Conservation (phyloP, 2,329 filamentous ascomycete genomes). For the Acarospora socialis region DNA sequence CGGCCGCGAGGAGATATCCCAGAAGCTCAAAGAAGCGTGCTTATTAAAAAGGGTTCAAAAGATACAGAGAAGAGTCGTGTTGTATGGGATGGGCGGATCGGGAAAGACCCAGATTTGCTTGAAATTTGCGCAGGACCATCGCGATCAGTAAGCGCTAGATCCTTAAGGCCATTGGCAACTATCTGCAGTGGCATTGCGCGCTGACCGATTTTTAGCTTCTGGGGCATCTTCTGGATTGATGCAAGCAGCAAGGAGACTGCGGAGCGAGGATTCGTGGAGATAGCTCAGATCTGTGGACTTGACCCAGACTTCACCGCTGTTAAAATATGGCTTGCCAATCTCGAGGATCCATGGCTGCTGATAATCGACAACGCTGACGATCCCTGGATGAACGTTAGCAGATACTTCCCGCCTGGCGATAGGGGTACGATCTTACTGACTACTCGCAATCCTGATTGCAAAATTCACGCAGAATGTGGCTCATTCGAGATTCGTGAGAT, state of each 20-base stretch:
- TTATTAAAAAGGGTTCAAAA: background rate
- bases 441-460: slow-evolving; percentile 16
- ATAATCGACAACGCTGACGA: slow-evolving; percentile 17
- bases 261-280: slow-evolving; percentile 16
- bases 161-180: too few relatives aligned
- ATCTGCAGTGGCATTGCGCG: too few relatives aligned
- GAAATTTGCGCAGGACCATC: slow-evolving; percentile 9
- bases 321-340: slow-evolving; percentile 14
- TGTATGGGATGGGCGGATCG: slow-evolving; percentile 5
- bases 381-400: background rate
- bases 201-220: too few relatives aligned
- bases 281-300: slow-evolving; percentile 17
- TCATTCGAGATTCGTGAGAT: slow-evolving; percentile 14
- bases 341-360: slow-evolving; percentile 16
- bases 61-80: background rate
- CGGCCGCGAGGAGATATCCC: background rate
- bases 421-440: slow-evolving; percentile 19
- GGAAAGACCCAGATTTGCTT: slow-evolving; percentile 10
- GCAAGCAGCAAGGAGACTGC: slow-evolving; percentile 17
- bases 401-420: slow-evolving; percentile 15
- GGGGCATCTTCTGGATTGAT: slow-evolving; percentile 26
- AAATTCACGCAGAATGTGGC: slow-evolving; percentile 15
- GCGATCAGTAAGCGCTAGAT: too few relatives aligned
- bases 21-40: slow-evolving; percentile 1
- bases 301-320: slow-evolving; percentile 19